A percentile compares a stretch with the other conserved stretches of the same genome.
Conservation (phyloP, 164 flowering plant genomes). For the Berberis thunbergii region DNA sequence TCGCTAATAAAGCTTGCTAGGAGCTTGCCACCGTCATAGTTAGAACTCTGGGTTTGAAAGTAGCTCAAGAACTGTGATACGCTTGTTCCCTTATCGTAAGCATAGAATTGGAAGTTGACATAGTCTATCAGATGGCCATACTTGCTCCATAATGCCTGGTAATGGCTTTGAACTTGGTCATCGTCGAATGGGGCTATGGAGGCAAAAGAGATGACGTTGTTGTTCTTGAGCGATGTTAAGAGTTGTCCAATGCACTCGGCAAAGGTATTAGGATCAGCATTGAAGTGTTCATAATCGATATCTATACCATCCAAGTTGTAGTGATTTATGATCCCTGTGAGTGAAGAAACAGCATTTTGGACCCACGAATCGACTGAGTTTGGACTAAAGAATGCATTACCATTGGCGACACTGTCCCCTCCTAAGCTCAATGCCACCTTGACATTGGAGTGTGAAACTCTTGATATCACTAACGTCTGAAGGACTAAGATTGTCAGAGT, state of each 20-base stretch:
- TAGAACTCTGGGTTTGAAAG: slow-evolving; percentile 27
- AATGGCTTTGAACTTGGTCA: slow-evolving; percentile 36
- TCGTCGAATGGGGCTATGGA: slow-evolving; percentile 52
- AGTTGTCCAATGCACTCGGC: slow-evolving; percentile 45
- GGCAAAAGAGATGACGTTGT: slow-evolving; percentile 34
- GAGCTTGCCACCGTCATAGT: slow-evolving; percentile 37
- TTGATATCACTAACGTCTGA: slow-evolving; percentile 34
- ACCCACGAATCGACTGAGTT: slow-evolving; percentile 44
- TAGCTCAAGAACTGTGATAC: slow-evolving; percentile 36
- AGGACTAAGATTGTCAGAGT: slow-evolving; percentile 33
- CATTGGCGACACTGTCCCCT: slow-evolving; percentile 28
- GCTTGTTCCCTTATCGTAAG: slow-evolving; percentile 36
- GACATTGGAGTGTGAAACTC: slow-evolving; percentile 25
- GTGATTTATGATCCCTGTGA: slow-evolving; percentile 33
- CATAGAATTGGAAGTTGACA: slow-evolving; percentile 56
- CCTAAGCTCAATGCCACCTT: slow-evolving; percentile 49
- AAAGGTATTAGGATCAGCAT: slow-evolving; percentile 26
- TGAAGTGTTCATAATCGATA: slow-evolving; percentile 51
- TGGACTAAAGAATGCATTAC: slow-evolving; percentile 32
- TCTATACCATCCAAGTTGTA: slow-evolving; percentile 46
- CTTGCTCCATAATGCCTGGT: slow-evolving; percentile 35
- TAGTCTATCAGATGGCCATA: slow-evolving; percentile 42
- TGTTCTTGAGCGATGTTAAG: slow-evolving; percentile 23
- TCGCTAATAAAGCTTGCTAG: slow-evolving; percentile 35
- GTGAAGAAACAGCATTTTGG: slow-evolving; percentile 48